phyloP scores from a whole-genome alignment of 495 filamentous ascomycete species.

The Neurospora terricola region DNA sequence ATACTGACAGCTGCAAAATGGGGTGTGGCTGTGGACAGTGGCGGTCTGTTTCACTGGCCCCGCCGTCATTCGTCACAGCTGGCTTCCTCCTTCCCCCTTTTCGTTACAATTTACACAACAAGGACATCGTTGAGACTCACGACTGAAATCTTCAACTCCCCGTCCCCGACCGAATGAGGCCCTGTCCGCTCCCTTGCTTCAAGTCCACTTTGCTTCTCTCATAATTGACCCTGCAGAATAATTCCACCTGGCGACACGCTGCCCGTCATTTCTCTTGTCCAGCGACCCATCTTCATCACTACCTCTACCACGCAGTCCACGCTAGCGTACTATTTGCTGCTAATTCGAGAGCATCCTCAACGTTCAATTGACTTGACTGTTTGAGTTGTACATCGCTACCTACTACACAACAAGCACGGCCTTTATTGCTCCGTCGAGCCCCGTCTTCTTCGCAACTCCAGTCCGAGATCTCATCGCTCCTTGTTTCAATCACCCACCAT shows the following conservation, averaged over 20 bases:
- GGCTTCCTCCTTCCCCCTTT: slow-evolving; percentile 1
- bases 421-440: background rate
- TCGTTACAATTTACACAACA: background rate
- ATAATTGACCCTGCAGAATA: background rate
- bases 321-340: background rate
- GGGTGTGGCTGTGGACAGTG: background rate
- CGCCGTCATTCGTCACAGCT: background rate
- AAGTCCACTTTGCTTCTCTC: background rate
- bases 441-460: background rate
- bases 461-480: background rate
- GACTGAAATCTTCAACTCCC: background rate
- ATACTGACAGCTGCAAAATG: background rate
- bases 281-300: background rate
- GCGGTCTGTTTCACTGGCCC: slow-evolving; percentile 5
- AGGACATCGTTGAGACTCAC: background rate
- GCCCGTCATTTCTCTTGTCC: background rate
- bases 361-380: background rate
- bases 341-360: background rate
- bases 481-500: background rate
- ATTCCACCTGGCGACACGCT: background rate
- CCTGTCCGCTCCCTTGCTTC: background rate
- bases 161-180: background rate
- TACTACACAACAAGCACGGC: background rate
- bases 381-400: background rate
- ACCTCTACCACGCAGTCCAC: background rate